Percentiles rank a stretch among this genome's conserved stretches.
These are phyloP conservation scores for Wickerhamiella azyma DNA, from an alignment of 805 yeast genomes.

Conservation along the genomic window DNA sequence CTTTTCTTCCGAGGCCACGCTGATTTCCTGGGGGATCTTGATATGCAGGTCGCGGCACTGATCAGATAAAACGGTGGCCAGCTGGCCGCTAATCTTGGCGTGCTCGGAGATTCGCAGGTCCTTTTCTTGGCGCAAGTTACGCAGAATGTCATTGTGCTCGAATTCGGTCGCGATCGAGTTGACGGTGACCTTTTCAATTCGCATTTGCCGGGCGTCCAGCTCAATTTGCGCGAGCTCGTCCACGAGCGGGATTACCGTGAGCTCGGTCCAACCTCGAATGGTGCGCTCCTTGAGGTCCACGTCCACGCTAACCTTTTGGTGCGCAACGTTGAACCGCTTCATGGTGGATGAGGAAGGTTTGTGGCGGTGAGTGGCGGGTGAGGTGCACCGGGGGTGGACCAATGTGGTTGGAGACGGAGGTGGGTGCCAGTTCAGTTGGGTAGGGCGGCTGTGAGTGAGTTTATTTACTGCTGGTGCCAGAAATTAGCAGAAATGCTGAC, in stretches of 20 bases:
- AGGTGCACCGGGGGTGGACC: neutral
- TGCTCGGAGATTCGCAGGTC: constrained; percentile 21
- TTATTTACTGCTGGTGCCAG: no score
- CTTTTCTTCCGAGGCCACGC: constrained; percentile 42
- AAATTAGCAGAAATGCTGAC: no score
- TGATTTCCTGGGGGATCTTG: constrained; percentile 50
- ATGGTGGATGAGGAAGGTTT: neutral
- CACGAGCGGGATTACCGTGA: constrained; percentile 63
- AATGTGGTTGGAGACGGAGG: no score
- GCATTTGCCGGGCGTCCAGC: constrained; percentile 62
- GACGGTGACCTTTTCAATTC: constrained; percentile 46
- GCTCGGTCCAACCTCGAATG: constrained; percentile 64
- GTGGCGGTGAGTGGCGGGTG: neutral
- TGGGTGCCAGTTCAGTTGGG: no score
- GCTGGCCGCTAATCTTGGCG: constrained; percentile 15
- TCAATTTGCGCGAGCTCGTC: constrained; percentile 42
- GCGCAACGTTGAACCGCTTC: constrained; percentile 52
- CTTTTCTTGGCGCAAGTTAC: constrained; percentile 23
- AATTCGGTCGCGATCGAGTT: constrained; percentile 48
- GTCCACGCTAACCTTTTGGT: constrained; percentile 70
- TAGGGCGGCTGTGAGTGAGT: no score
- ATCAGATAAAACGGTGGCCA: constrained; percentile 31
- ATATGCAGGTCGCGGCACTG: constrained; percentile 51
- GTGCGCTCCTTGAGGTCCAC: constrained; percentile 53
- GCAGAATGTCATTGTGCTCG: constrained; percentile 40